Conservation (phyloP, 768 basidiomycete genomes). For the Leccinum olivaceopallidum region DNA sequence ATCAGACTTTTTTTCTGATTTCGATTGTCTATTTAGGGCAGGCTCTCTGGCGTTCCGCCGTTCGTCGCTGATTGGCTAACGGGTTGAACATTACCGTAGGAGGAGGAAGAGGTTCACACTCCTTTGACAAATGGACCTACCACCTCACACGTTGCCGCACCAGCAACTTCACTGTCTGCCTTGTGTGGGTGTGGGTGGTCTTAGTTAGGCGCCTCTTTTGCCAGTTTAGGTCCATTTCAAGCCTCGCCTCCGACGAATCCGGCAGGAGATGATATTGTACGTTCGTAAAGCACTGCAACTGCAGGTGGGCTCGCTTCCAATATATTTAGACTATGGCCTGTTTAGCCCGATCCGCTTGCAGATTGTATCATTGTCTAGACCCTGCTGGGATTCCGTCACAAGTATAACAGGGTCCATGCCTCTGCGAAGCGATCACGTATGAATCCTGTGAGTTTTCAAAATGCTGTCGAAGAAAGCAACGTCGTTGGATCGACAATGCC, state of each 20-base stretch:
- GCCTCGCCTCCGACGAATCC: background rate
- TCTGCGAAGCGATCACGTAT: slow-evolving; percentile 22
- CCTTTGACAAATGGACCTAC: background rate
- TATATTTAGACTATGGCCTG: background rate
- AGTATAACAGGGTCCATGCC: slow-evolving; percentile 1
- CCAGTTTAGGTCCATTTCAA: background rate
- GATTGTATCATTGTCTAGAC: background rate
- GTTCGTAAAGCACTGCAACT: background rate
- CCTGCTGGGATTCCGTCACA: background rate
- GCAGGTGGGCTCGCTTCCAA: background rate
- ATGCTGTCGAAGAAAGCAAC: background rate
- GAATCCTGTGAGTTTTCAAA: background rate
- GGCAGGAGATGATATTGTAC: background rate
- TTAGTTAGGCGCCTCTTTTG: background rate
- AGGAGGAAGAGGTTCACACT: background rate
- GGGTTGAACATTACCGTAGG: background rate
- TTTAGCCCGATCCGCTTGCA: background rate
- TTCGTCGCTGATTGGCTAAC: slow-evolving; percentile 16
- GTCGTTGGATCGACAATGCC: slow-evolving; percentile 17
- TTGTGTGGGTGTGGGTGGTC: background rate
- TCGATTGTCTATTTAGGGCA: slow-evolving; percentile 34
- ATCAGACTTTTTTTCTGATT: slow-evolving; percentile 16
- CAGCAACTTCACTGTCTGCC: background rate
- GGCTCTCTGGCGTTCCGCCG: slow-evolving; percentile 13
- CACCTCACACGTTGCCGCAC: slow-evolving; percentile 1